These are phyloP conservation scores for Arthrobotrys conoides DNA, from an alignment of 2,329 filamentous ascomycete species.

Conservation along the genomic window DNA sequence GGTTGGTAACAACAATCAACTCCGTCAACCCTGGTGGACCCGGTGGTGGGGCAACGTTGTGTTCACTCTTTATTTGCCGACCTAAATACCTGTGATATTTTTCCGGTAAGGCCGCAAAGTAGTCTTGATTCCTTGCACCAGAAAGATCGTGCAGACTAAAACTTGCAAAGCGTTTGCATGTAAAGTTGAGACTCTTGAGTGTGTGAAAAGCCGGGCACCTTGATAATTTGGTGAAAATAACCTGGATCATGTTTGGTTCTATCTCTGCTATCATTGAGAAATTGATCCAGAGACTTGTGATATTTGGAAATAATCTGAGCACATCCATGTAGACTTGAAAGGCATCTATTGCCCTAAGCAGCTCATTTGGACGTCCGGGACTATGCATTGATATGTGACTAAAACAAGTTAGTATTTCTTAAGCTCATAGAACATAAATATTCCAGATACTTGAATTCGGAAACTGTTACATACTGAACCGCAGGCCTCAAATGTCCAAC, in stretches of 20 bases:
- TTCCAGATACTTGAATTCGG: no score
- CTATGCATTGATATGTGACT: slow-evolving; percentile 21
- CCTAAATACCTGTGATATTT: background rate
- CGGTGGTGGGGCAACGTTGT: background rate
- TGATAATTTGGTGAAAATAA: slow-evolving; percentile 25
- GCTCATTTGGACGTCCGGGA: background rate
- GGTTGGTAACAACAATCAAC: background rate
- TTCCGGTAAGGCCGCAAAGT: slow-evolving; percentile 1
- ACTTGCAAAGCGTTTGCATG: background rate
- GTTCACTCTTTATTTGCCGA: background rate
- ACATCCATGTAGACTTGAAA: slow-evolving; percentile 13
- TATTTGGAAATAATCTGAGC: slow-evolving; percentile 7
- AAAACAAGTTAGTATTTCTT: background rate
- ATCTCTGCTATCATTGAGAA: background rate
- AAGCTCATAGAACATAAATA: background rate
- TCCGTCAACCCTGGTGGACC: slow-evolving; percentile 8
- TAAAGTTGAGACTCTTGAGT: slow-evolving; percentile 7
- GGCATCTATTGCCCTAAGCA: background rate
- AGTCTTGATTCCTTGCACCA: background rate
- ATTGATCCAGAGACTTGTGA: slow-evolving; percentile 17
- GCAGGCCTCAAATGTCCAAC: slow-evolving; percentile 11
- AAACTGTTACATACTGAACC: slow-evolving; percentile 14
- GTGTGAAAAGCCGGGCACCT: slow-evolving; percentile 7
- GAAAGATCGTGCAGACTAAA: slow-evolving; percentile 21
- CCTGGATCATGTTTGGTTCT: slow-evolving; percentile 13